phyloP scores from a whole-genome alignment of 495 filamentous ascomycete species.

The Extremus antarcticus region DNA sequence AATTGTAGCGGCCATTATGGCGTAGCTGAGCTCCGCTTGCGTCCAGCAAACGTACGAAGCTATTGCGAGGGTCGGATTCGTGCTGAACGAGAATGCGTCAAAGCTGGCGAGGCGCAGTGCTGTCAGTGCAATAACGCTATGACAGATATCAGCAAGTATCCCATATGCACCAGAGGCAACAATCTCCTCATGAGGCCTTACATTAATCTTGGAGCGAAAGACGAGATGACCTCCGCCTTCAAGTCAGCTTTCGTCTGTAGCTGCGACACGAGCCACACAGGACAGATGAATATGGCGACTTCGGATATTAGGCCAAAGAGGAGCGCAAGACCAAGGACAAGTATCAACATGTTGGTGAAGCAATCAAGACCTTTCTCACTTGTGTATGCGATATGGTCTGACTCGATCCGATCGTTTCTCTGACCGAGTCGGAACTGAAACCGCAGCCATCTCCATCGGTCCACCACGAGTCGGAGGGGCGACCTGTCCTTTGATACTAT shows the following conservation, averaged over 20 bases:
- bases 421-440: neutral
- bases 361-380: neutral
- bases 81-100: neutral
- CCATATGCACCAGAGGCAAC: neutral
- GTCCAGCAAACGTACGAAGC: constrained; percentile 6
- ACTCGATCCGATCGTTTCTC: neutral
- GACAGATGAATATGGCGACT: neutral
- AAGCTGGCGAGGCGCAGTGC: constrained; percentile 2
- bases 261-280: neutral
- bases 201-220: constrained; percentile 4
- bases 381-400: neutral
- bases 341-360: neutral
- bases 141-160: neutral
- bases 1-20: constrained; percentile 8
- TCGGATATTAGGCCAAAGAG: constrained; percentile 1
- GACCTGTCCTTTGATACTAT: neutral
- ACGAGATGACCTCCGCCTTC: neutral
- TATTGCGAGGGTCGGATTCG: constrained; percentile 1
- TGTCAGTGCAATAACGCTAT: constrained; percentile 4
- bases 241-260: neutral
- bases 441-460: neutral
- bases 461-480: neutral
- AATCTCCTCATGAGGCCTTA: no score
- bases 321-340: neutral
- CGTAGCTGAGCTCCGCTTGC: constrained; percentile 11